Conservation (phyloP, 2,329 filamentous ascomycete species). For the Ramularia endophylla region DNA sequence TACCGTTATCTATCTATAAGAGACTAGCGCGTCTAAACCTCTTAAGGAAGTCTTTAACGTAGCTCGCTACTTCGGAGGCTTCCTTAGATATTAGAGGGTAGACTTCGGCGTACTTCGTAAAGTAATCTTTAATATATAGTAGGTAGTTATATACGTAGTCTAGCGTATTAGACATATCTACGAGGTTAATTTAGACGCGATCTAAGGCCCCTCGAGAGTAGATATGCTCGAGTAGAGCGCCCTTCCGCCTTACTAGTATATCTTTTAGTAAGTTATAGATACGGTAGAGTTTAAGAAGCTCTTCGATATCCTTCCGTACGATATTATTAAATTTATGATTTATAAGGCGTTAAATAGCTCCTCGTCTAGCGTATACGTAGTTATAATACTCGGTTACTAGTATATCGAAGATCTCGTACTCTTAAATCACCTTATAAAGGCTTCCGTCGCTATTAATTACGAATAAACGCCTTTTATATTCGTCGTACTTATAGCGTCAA, state of each 20-base stretch:
- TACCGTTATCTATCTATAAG: neutral
- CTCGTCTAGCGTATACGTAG: no score
- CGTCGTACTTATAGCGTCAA: no score
- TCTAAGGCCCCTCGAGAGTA: neutral
- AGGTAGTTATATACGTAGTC: neutral
- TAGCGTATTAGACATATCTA: neutral
- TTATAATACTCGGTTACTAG: no score
- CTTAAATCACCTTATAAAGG: no score
- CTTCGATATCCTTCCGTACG: neutral
- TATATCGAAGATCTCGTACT: no score
- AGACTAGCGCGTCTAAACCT: neutral
- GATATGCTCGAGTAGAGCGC: neutral
- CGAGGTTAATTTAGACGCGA: neutral
- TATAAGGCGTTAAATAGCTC: neutral
- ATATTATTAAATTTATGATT: neutral
- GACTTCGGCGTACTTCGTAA: neutral
- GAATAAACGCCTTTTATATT: no score
- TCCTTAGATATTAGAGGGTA: neutral
- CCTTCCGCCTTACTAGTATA: neutral
- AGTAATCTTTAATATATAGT: slow-evolving; percentile 1
- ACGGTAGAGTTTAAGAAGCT: neutral
- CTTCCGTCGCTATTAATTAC: no score
- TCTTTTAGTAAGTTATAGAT: neutral
- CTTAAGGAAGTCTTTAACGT: neutral
- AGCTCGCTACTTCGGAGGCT: neutral